Evolutionary conservation across 352 stramenopile genomes (phyloP).

Genomic region (Albugo laibachii): DNA sequence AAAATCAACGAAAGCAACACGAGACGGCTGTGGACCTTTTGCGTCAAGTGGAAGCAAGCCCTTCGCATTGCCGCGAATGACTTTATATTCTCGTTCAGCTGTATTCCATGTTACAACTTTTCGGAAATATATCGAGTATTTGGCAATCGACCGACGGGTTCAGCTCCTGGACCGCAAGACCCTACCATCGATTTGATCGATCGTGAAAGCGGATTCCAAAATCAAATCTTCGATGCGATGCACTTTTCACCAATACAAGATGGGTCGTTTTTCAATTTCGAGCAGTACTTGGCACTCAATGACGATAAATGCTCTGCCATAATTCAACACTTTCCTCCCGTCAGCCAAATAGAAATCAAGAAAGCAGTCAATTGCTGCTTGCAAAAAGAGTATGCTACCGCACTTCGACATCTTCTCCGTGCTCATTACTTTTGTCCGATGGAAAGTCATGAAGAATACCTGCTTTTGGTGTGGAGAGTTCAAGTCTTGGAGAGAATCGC

Average conservation of each 20-base stretch:
- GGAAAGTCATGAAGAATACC: conserved; percentile 30
- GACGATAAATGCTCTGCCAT: background rate
- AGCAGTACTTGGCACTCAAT: conserved; percentile 1
- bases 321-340: background rate
- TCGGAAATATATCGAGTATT: conserved; percentile 10
- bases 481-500: conserved; percentile 13
- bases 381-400: conserved; percentile 6
- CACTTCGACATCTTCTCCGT: conserved; percentile 14
- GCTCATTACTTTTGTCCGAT: conserved; percentile 28
- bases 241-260: conserved; percentile 17
- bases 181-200: background rate
- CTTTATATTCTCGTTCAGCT: conserved; percentile 24
- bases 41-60: conserved; percentile 20
- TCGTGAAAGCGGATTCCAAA: background rate
- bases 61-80: conserved; percentile 28
- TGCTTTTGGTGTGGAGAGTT: conserved; percentile 20
- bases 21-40: conserved; percentile 18
- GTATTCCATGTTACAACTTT: conserved; percentile 17
- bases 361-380: conserved; percentile 8
- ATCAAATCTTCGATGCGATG: background rate
- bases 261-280: conserved; percentile 18
- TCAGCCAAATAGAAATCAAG: background rate
- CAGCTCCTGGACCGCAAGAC: background rate
- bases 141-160: conserved; percentile 5
- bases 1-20: conserved; percentile 13